A percentile compares a stretch with the other conserved stretches of the same genome.
These are phyloP conservation scores for Eimeria tenella DNA, from an alignment of 169 alveolate genomes.

Conservation along the genomic window DNA sequence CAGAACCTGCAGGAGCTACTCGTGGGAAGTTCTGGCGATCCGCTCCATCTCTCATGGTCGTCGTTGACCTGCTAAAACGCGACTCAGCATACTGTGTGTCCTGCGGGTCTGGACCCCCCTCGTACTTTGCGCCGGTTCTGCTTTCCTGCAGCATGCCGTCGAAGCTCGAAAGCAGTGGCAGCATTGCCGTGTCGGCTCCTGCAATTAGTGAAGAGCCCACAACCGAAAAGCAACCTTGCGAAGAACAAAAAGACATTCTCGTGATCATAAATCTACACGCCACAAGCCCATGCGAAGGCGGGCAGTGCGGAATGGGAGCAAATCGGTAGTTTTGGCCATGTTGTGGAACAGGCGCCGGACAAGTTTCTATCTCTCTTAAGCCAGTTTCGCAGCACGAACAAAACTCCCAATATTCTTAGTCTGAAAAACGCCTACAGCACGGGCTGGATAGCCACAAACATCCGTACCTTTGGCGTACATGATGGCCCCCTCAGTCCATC, in stretches of 20 bases:
- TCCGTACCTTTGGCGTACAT: conserved; percentile 64
- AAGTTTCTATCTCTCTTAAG: no score
- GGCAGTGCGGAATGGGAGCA: no score
- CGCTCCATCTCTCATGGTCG: not conserved
- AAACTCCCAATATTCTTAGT: no score
- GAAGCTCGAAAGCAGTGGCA: conserved; percentile 36
- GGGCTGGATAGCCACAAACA: not conserved
- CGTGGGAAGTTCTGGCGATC: not conserved
- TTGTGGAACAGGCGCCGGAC: no score
- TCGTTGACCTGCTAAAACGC: not conserved
- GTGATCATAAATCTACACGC: no score
- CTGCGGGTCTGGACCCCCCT: not conserved
- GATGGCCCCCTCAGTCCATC: conserved; percentile 63
- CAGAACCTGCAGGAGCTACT: not conserved
- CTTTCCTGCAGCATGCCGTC: conserved; percentile 1
- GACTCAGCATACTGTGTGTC: not conserved
- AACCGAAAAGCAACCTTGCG: no score
- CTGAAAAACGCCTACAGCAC: no score
- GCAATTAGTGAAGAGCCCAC: not conserved
- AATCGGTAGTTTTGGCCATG: no score
- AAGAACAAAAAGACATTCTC: no score
- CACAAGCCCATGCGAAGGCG: no score
- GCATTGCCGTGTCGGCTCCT: conserved; percentile 45
- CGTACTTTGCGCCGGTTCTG: not conserved
- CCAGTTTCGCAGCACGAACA: no score